Conservation (phyloP, 352 stramenopile species). For the Phytophthora cryptogea region DNA sequence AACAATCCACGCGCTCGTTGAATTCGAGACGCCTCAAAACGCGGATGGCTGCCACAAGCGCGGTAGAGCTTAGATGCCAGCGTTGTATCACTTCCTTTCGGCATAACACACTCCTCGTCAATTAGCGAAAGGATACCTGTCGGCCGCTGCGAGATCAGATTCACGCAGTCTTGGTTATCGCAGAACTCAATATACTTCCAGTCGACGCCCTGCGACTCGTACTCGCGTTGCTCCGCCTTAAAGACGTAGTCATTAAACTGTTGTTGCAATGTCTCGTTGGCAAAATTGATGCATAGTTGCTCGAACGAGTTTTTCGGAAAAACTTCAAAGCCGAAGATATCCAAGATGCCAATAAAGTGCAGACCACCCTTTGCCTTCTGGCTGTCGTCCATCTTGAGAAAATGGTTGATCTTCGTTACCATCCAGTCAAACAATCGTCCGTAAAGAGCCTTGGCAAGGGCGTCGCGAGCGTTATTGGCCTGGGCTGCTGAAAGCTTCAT, state of each 20-base stretch:
- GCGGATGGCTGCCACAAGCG: constrained; percentile 57
- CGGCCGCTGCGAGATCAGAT: constrained; percentile 90
- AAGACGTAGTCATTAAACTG: constrained; percentile 92
- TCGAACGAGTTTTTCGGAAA: constrained; percentile 92
- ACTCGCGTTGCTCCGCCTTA: constrained; percentile 86
- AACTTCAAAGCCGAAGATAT: constrained; percentile 95
- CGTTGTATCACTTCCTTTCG: constrained; percentile 82
- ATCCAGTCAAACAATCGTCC: constrained; percentile 92
- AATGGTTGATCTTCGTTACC: constrained; percentile 87
- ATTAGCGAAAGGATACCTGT: constrained; percentile 82
- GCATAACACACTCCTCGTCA: constrained; percentile 90
- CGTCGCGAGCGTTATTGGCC: constrained; percentile 83
- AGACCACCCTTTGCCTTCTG: constrained; percentile 59
- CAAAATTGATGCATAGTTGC: constrained; percentile 92
- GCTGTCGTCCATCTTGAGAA: constrained; percentile 79
- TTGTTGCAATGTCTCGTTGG: constrained; percentile 89
- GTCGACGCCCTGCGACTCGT: constrained; percentile 80
- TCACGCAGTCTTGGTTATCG: constrained; percentile 90
- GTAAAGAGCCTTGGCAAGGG: constrained; percentile 86
- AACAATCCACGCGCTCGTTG: constrained; percentile 76
- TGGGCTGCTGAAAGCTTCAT: constrained; percentile 84
- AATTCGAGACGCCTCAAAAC: constrained; percentile 78
- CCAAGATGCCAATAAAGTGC: constrained; percentile 90
- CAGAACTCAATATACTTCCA: constrained; percentile 87
- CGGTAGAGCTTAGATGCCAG: constrained; percentile 86